Conservation (phyloP, 176 grass and related monocot genomes). For the Cenchrus purpureus region DNA sequence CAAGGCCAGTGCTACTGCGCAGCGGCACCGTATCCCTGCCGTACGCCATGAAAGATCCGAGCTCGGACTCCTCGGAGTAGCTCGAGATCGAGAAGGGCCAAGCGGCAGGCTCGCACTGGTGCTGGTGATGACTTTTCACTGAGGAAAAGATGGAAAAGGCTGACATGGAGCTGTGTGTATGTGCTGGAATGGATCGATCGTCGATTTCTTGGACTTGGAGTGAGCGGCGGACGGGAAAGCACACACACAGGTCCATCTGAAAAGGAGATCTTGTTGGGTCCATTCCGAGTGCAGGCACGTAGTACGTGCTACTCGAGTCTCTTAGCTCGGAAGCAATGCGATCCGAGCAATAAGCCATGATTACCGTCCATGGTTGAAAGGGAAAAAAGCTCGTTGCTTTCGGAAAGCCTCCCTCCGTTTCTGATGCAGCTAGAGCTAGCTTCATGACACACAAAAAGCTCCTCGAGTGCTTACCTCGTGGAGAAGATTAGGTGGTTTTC, state of each 20-base stretch:
- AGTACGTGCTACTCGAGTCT: too few relatives aligned
- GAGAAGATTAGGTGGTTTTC: too few relatives aligned
- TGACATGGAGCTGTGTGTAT: conserved; percentile 40
- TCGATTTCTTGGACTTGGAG: too few relatives aligned
- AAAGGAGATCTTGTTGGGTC: conserved; percentile 35
- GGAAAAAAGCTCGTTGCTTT: background rate
- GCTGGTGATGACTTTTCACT: conserved; percentile 2
- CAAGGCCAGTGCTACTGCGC: background rate
- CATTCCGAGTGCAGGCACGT: conserved; percentile 20
- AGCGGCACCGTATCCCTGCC: background rate
- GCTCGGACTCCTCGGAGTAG: background rate
- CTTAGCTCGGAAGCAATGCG: conserved; percentile 41
- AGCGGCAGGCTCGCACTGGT: background rate
- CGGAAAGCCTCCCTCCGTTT: background rate
- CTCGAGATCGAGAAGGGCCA: conserved; percentile 2
- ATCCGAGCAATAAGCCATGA: background rate
- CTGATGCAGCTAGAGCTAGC: background rate
- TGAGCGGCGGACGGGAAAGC: too few relatives aligned
- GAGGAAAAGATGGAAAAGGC: conserved; percentile 23
- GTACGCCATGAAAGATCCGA: background rate
- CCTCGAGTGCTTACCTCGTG: background rate
- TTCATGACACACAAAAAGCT: background rate
- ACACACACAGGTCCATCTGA: background rate
- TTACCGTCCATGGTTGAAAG: conserved; percentile 30
- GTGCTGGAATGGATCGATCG: background rate